phyloP scores from a whole-genome alignment of 352 stramenopile species.

The Globisporangium cederbergense region DNA sequence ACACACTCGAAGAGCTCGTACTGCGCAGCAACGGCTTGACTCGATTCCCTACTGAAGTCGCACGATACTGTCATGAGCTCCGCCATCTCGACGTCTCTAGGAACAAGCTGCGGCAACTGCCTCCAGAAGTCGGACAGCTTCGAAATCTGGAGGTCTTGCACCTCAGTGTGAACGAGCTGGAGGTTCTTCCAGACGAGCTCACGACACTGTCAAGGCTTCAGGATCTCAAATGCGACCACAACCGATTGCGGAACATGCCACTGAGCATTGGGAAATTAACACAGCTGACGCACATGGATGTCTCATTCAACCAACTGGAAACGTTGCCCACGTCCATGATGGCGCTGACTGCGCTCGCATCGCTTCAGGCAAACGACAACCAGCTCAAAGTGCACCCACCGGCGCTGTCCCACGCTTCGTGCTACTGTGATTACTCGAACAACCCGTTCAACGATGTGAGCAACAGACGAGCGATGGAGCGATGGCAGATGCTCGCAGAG shows the following conservation, averaged over 20 bases:
- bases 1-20: conserved; percentile 41
- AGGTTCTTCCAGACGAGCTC: conserved; percentile 37
- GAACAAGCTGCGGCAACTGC: conserved; percentile 41
- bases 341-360: conserved; percentile 31
- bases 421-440: conserved; percentile 58
- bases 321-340: conserved; percentile 50
- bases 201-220: conserved; percentile 25
- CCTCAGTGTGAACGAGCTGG: conserved; percentile 40
- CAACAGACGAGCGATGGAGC: neutral
- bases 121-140: conserved; percentile 36
- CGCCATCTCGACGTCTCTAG: conserved; percentile 39
- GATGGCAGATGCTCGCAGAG: conserved; percentile 10
- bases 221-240: conserved; percentile 41
- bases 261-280: conserved; percentile 31
- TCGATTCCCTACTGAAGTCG: conserved; percentile 37
- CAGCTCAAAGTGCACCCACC: conserved; percentile 28
- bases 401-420: conserved; percentile 20
- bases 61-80: conserved; percentile 35
- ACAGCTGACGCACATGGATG: conserved; percentile 36
- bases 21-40: conserved; percentile 33
- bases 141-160: conserved; percentile 33
- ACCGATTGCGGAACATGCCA: conserved; percentile 31
- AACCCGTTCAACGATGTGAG: conserved; percentile 44
- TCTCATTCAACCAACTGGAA: conserved; percentile 44
- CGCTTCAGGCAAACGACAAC: conserved; percentile 50